These are phyloP conservation scores for Poterioochromonas sp. DNA, from an alignment of 352 stramenopile species.

Conservation along the genomic window DNA sequence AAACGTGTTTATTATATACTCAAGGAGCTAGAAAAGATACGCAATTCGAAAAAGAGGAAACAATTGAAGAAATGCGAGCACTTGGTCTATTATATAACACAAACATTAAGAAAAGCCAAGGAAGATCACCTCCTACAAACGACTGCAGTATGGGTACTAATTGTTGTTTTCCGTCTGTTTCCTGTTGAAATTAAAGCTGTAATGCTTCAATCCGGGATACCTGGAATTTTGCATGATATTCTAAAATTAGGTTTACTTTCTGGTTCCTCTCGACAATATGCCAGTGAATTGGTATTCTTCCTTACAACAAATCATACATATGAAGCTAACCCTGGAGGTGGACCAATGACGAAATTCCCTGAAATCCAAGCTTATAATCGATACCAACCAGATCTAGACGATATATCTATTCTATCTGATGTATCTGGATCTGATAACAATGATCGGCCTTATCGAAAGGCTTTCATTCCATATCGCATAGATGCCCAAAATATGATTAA, in stretches of 20 bases:
- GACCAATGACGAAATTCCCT: not conserved
- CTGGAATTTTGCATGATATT: slow-evolving; percentile 1
- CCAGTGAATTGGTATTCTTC: slow-evolving; percentile 12
- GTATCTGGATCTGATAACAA: not conserved
- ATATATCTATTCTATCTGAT: not conserved
- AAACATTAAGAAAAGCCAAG: not conserved
- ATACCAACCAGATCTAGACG: not conserved
- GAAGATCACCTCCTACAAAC: slow-evolving; percentile 19
- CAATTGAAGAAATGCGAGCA: not conserved
- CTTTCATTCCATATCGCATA: slow-evolving; percentile 11
- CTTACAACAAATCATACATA: not conserved
- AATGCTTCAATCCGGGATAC: not conserved
- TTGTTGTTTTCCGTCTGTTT: slow-evolving; percentile 6
- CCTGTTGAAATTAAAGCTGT: not conserved
- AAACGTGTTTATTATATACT: slow-evolving; percentile 2
- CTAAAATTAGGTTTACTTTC: not conserved
- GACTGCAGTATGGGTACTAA: slow-evolving; percentile 5
- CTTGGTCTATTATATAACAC: slow-evolving; percentile 11
- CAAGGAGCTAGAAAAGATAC: slow-evolving; percentile 8
- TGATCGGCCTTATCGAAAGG: not conserved
- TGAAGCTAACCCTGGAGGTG: not conserved
- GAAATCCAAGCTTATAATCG: not conserved
- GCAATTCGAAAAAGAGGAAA: not conserved
- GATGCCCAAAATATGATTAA: not conserved
- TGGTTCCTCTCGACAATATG: slow-evolving; percentile 3